Conservation (phyloP, 208 protist genomes). For the Wallacemonas sp. region DNA sequence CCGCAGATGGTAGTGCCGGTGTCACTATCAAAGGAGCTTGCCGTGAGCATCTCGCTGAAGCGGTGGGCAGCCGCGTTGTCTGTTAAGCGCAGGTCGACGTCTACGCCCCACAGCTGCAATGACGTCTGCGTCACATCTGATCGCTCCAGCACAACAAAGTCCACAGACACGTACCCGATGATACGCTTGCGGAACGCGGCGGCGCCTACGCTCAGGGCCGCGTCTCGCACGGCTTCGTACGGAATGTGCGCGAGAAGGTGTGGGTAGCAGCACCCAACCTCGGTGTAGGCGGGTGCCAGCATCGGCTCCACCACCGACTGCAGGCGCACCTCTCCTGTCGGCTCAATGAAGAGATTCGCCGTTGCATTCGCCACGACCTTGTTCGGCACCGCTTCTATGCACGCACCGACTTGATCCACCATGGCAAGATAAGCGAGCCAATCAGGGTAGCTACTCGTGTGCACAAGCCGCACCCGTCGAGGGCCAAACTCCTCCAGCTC, state of each 20-base stretch:
- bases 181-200: conserved; percentile 81
- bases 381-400: conserved; percentile 84
- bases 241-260: conserved; percentile 32
- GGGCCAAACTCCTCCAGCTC: conserved; percentile 75
- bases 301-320: conserved; percentile 88
- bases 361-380: conserved; percentile 51
- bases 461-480: conserved; percentile 78
- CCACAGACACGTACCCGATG: conserved; percentile 88
- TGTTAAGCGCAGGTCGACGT: conserved; percentile 87
- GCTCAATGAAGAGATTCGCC: conserved; percentile 87
- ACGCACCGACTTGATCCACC: conserved; percentile 80
- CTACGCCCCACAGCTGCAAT: conserved; percentile 81
- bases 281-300: conserved; percentile 83
- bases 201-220: conserved; percentile 62
- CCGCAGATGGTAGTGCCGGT: neutral
- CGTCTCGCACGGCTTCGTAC: conserved; percentile 63
- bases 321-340: conserved; percentile 68
- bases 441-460: conserved; percentile 68
- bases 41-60: conserved; percentile 38
- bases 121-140: neutral
- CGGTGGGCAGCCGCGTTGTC: conserved; percentile 81
- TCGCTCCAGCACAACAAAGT: conserved; percentile 70
- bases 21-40: conserved; percentile 2
- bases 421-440: conserved; percentile 81
- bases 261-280: conserved; percentile 76